These are phyloP conservation scores for Penicillium sp. DNA, from an alignment of 2,329 filamentous ascomycete species.

Conservation along the genomic window DNA sequence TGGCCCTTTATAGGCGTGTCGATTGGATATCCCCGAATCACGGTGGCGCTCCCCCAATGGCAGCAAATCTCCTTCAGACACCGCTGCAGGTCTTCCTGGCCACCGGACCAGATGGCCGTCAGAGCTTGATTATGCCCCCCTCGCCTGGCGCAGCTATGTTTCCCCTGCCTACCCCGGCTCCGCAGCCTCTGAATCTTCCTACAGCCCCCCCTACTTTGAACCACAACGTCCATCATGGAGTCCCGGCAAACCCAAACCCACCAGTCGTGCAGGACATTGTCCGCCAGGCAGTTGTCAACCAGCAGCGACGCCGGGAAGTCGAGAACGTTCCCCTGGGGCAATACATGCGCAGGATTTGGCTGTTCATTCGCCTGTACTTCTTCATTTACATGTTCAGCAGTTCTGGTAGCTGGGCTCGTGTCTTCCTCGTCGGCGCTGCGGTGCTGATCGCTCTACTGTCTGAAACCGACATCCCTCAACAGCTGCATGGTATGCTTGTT, in stretches of 20 bases:
- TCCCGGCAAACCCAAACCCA: conserved; percentile 8
- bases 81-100: neutral
- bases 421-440: conserved; percentile 42
- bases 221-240: neutral
- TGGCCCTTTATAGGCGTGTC: neutral
- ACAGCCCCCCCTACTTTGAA: neutral
- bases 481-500: conserved; percentile 37
- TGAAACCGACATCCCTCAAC: conserved; percentile 43
- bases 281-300: conserved; percentile 37
- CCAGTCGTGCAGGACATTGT: conserved; percentile 34
- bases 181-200: neutral
- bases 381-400: conserved; percentile 62
- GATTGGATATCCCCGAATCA: neutral
- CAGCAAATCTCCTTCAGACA: neutral
- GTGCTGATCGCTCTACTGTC: conserved; percentile 45
- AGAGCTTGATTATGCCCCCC: conserved; percentile 10
- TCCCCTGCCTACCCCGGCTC: neutral
- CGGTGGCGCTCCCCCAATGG: neutral
- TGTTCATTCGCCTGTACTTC: conserved; percentile 59
- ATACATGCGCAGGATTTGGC: conserved; percentile 54
- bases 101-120: conserved; percentile 8
- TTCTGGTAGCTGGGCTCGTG: conserved; percentile 49
- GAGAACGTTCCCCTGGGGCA: conserved; percentile 28
- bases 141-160: neutral
- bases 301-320: conserved; percentile 23